Percentiles rank a stretch among this genome's conserved stretches.
Evolutionary conservation across 1,284 basidiomycete genomes (phyloP).

Genomic region (Phlebopus sp.): DNA sequence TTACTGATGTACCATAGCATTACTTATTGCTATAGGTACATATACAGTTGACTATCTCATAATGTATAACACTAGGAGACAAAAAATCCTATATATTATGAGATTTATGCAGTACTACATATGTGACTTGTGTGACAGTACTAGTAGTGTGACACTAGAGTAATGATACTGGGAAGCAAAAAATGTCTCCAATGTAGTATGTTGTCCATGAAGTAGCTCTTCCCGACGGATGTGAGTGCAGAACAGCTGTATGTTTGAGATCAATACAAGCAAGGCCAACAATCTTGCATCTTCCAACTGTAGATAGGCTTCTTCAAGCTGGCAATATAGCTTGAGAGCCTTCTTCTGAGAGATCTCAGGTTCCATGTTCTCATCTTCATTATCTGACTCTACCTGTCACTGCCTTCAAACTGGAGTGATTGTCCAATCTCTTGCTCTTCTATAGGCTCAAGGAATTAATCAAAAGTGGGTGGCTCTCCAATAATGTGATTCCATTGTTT

Average conservation of each 20-base stretch:
- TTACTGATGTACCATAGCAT: no score
- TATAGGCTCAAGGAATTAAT: no score
- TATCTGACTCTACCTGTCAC: background rate
- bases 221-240: background rate
- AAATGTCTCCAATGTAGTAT: background rate
- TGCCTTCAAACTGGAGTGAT: background rate
- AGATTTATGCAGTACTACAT: no score
- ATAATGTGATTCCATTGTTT: no score
- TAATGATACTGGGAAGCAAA: background rate
- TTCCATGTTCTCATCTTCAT: background rate
- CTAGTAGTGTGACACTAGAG: no score
- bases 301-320: background rate
- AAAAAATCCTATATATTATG: no score
- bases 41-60: no score
- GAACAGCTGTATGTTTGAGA: background rate
- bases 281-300: no score
- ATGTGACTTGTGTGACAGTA: no score
- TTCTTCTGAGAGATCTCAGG: background rate
- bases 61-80: no score
- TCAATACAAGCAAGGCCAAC: background rate
- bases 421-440: background rate
- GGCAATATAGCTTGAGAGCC: background rate
- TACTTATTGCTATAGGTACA: no score
- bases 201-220: background rate
- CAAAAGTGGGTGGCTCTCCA: no score